A percentile compares a stretch with the other conserved stretches of the same genome.
phyloP scores from a whole-genome alignment of 176 grass and related monocot genomes.

The bread wheat (Triticum aestivum) region IWGSC_CS_RefSeq_v2.1 NC_057801.1:738208512-738209011 shows the following conservation, averaged over 20 bases:
- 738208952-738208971: conserved; percentile 46
- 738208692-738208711: conserved; percentile 43
- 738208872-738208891: conserved; percentile 32
- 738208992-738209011: conserved; percentile 29
- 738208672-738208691: conserved; percentile 49
- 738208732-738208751: conserved; percentile 14
- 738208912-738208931: conserved; percentile 9
- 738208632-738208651: conserved; percentile 42
- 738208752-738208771: conserved; percentile 4
- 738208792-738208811: conserved; percentile 18
- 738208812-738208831: conserved; percentile 38
- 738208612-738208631: conserved; percentile 35
- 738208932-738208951: conserved; percentile 1
- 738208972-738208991: conserved; percentile 44
- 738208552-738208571: background rate
- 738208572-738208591: conserved; percentile 8
- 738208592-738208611: conserved; percentile 41
- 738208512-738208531: conserved; percentile 58
- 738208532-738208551: conserved; percentile 26
- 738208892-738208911: conserved; percentile 50
- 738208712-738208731: conserved; percentile 24
- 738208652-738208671: conserved; percentile 45
- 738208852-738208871: conserved; percentile 8
- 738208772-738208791: conserved; percentile 13
- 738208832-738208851: conserved; percentile 16